Conservation (phyloP, 1,284 basidiomycete genomes). For the Cryptococcus neoformans region DNA sequence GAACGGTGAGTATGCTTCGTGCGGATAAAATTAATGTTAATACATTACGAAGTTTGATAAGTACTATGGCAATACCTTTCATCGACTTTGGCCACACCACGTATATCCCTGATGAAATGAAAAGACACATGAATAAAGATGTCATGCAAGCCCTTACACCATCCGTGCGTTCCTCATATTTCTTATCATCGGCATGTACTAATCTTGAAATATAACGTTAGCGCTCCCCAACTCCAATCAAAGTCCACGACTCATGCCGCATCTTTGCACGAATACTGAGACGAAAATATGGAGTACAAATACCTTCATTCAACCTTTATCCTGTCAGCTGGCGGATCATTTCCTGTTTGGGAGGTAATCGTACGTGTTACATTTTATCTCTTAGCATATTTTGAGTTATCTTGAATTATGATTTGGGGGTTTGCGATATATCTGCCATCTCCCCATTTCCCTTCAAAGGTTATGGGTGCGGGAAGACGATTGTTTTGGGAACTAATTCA, state of each 20-base stretch:
- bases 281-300: constrained; percentile 58
- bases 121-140: constrained; percentile 65
- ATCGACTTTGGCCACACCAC: constrained; percentile 62
- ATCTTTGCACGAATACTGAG: constrained; percentile 22
- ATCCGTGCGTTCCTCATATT: constrained; percentile 53
- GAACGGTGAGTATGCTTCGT: constrained; percentile 55
- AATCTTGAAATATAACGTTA: constrained; percentile 11
- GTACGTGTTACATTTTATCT: constrained; percentile 54
- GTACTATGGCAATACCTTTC: constrained; percentile 74
- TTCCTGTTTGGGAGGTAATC: constrained; percentile 66
- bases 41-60: constrained; percentile 50
- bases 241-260: constrained; percentile 16
- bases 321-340: constrained; percentile 79
- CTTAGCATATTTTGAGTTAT: too few relatives aligned
- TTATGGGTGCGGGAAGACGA: neutral
- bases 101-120: constrained; percentile 63
- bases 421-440: too few relatives aligned
- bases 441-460: too few relatives aligned
- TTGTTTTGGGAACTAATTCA: constrained; percentile 9
- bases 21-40: too few relatives aligned
- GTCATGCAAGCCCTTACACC: constrained; percentile 64
- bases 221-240: constrained; percentile 19
- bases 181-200: neutral
- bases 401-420: too few relatives aligned
- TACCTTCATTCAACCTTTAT: constrained; percentile 73